Evolutionary conservation across 768 basidiomycete genomes (phyloP).

Genomic region (Hericium alpestre): DNA sequence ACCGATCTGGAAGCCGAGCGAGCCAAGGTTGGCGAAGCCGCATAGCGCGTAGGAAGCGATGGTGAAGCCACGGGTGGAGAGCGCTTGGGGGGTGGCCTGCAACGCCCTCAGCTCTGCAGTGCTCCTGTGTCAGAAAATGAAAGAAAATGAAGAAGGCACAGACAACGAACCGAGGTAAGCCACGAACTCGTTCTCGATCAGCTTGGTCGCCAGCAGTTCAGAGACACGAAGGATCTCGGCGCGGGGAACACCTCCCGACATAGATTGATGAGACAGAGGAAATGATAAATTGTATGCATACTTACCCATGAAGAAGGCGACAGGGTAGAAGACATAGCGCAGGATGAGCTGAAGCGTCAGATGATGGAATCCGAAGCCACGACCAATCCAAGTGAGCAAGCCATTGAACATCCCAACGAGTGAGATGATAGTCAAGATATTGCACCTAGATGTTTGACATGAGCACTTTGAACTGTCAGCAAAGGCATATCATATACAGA

Average conservation of each 20-base stretch:
- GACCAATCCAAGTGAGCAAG: conserved; percentile 80
- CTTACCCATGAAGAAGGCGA: conserved; percentile 56
- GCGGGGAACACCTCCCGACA: conserved; percentile 49
- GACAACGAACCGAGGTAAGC: conserved; percentile 41
- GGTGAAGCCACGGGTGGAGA: conserved; percentile 65
- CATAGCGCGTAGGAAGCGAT: conserved; percentile 84
- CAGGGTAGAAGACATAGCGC: conserved; percentile 81
- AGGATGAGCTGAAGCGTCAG: conserved; percentile 79
- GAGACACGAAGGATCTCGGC: conserved; percentile 71
- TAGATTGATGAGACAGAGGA: too few relatives aligned
- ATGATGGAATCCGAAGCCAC: conserved; percentile 70
- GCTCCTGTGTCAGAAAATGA: conserved; percentile 14
- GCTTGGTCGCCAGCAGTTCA: conserved; percentile 77
- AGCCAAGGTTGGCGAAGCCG: conserved; percentile 83
- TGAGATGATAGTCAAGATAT: conserved; percentile 76
- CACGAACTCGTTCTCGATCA: conserved; percentile 80
- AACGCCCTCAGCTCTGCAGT: conserved; percentile 37
- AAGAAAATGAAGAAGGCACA: not conserved
- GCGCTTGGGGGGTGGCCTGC: conserved; percentile 34
- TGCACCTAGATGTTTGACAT: conserved; percentile 37
- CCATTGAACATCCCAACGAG: conserved; percentile 78
- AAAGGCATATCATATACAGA: conserved; percentile 34
- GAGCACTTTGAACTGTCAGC: not conserved
- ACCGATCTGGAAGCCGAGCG: conserved; percentile 79
- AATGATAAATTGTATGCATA: too few relatives aligned